Evolutionary conservation across 1,284 basidiomycete genomes (phyloP).

Genomic region (Chalciporus sp.): DNA sequence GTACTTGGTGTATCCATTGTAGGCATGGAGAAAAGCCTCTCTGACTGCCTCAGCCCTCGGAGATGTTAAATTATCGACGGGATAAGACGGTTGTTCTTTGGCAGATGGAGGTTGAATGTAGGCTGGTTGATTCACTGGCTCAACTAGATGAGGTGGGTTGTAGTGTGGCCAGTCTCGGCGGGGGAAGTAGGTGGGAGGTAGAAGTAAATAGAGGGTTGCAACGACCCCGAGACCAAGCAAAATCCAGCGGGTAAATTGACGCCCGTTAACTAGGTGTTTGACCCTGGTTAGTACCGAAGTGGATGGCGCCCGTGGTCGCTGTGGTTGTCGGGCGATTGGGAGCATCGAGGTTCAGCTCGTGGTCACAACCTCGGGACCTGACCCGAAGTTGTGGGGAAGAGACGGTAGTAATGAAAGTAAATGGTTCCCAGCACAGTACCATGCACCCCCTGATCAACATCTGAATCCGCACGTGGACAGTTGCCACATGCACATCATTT

Average conservation of each 20-base stretch:
- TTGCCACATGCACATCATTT: no score
- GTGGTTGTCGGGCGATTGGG: slow-evolving; percentile 4
- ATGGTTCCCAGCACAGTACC: no score
- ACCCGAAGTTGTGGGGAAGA: no score
- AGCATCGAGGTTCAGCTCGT: background rate
- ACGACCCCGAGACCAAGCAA: slow-evolving; percentile 1
- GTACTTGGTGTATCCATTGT: slow-evolving; percentile 51
- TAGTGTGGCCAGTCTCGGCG: background rate
- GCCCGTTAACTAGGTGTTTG: background rate
- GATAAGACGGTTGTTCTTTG: background rate
- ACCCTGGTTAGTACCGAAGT: background rate
- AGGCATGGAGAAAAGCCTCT: slow-evolving; percentile 58
- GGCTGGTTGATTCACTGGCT: slow-evolving; percentile 1
- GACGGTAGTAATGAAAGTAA: no score
- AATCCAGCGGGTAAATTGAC: slow-evolving; percentile 6
- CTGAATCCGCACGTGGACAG: no score
- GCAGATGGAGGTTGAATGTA: background rate
- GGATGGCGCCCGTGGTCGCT: background rate
- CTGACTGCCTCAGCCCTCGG: slow-evolving; percentile 48
- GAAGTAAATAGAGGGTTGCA: background rate
- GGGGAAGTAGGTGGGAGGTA: background rate
- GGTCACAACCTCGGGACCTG: no score
- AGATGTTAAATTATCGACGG: background rate
- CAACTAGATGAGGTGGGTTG: background rate
- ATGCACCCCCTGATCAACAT: no score